phyloP scores from a whole-genome alignment of 305 asterid species.

The Fraxinus platypoda region DNA sequence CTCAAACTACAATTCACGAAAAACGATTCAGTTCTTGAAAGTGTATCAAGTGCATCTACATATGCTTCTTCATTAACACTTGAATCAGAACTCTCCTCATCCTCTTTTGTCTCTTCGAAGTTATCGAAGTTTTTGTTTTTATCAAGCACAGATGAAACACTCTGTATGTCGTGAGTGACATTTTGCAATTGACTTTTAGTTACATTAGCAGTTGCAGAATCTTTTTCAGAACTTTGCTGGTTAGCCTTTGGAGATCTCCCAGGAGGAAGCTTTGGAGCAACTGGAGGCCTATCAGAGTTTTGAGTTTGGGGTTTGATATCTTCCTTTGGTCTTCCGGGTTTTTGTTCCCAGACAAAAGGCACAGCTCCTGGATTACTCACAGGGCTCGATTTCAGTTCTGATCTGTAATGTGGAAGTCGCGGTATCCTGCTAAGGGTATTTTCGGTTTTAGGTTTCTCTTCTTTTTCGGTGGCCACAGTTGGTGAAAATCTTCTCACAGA shows the following conservation, averaged over 20 bases:
- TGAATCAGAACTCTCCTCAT: conserved; percentile 38
- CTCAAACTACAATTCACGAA: conserved; percentile 70
- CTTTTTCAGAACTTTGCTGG: conserved; percentile 34
- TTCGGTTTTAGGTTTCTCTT: conserved; percentile 20
- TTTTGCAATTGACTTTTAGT: conserved; percentile 18
- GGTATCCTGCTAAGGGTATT: conserved; percentile 25
- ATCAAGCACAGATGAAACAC: conserved; percentile 19
- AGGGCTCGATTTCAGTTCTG: conserved; percentile 77
- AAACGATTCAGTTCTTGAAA: conserved; percentile 64
- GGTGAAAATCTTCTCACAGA: conserved; percentile 57
- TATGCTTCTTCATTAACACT: conserved; percentile 50
- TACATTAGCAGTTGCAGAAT: conserved; percentile 16
- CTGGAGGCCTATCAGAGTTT: conserved; percentile 28
- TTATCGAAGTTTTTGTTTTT: conserved; percentile 27
- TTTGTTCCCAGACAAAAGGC: conserved; percentile 79
- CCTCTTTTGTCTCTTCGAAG: conserved; percentile 22
- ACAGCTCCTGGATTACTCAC: conserved; percentile 65
- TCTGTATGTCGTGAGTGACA: conserved; percentile 9
- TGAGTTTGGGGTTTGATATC: conserved; percentile 24
- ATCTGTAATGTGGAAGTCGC: conserved; percentile 46
- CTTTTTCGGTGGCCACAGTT: conserved; percentile 27
- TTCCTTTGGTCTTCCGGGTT: conserved; percentile 76
- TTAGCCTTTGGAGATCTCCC: conserved; percentile 46
- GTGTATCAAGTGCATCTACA: conserved; percentile 67
- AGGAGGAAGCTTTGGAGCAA: conserved; percentile 69